A percentile compares a stretch with the other conserved stretches of the same genome.
These are phyloP conservation scores for Nicotiana undulata DNA, from an alignment of 257 asterid species.

Conservation along the genomic window DNA sequence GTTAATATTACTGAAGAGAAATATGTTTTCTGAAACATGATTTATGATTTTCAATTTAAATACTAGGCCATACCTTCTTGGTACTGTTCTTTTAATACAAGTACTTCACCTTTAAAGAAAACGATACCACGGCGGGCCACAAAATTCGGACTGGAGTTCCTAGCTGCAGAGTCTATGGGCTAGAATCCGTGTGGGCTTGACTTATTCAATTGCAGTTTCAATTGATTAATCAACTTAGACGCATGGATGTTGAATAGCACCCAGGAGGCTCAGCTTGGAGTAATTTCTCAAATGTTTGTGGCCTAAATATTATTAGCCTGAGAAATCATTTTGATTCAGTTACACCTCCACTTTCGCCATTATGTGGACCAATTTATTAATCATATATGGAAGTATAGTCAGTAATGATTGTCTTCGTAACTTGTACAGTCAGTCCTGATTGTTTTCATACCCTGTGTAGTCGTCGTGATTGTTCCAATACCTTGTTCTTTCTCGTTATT, in stretches of 20 bases:
- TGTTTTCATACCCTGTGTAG: not conserved
- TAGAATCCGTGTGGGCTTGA: too few relatives aligned
- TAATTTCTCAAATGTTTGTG: conserved; percentile 1
- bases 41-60: too few relatives aligned
- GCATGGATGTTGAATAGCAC: not conserved
- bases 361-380: not conserved
- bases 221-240: not conserved
- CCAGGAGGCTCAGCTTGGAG: not conserved
- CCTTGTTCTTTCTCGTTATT: not conserved
- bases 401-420: not conserved
- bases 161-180: too few relatives aligned
- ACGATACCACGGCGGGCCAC: too few relatives aligned
- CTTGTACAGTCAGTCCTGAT: not conserved
- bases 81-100: too few relatives aligned
- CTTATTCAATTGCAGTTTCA: too few relatives aligned
- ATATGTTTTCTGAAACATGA: too few relatives aligned
- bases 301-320: not conserved
- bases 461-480: too few relatives aligned
- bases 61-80: too few relatives aligned
- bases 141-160: too few relatives aligned
- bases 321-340: not conserved
- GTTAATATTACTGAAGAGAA: too few relatives aligned
- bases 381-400: not conserved
- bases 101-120: too few relatives aligned
- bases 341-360: not conserved